Conservation (phyloP, 2,329 filamentous ascomycete species). For the Verticillium isaacii region DNA sequence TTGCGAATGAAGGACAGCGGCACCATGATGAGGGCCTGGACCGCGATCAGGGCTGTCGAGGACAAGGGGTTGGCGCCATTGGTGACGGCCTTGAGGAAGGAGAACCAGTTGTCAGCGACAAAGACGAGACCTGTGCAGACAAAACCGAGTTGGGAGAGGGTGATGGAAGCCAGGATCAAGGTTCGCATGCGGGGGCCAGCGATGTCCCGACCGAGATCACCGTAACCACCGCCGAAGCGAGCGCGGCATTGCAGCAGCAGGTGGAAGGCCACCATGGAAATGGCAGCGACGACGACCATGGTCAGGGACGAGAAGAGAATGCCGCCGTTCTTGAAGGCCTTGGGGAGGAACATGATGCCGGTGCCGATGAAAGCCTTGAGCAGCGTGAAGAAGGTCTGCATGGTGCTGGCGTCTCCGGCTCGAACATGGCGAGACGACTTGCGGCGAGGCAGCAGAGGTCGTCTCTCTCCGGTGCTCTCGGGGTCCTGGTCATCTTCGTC, state of each 20-base stretch:
- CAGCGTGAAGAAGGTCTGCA: constrained; percentile 73
- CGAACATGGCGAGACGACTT: constrained; percentile 42
- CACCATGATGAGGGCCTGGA: constrained; percentile 61
- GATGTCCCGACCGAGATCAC: constrained; percentile 65
- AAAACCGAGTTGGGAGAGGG: constrained; percentile 71
- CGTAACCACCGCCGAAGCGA: constrained; percentile 65
- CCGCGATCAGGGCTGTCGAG: constrained; percentile 55
- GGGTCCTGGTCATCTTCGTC: constrained; percentile 33
- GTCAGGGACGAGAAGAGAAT: constrained; percentile 70
- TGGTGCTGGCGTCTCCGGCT: constrained; percentile 60
- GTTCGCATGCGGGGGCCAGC: constrained; percentile 58
- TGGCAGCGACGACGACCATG: constrained; percentile 57
- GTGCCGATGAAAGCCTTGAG: constrained; percentile 77
- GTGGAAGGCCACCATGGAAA: constrained; percentile 69
- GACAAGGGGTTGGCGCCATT: constrained; percentile 43
- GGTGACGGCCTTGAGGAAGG: constrained; percentile 61
- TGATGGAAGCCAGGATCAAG: constrained; percentile 65
- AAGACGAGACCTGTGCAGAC: constrained; percentile 76
- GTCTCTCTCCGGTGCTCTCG: constrained; percentile 37
- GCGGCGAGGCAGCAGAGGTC: constrained; percentile 56
- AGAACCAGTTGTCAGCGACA: constrained; percentile 67
- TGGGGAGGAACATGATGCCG: constrained; percentile 77
- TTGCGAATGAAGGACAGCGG: constrained; percentile 68
- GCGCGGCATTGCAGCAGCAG: constrained; percentile 64
- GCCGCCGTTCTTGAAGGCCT: constrained; percentile 74